Base-by-base conservation (phyloP, 352 stramenopile genomes). In the Pythium brachiatum region DNA sequence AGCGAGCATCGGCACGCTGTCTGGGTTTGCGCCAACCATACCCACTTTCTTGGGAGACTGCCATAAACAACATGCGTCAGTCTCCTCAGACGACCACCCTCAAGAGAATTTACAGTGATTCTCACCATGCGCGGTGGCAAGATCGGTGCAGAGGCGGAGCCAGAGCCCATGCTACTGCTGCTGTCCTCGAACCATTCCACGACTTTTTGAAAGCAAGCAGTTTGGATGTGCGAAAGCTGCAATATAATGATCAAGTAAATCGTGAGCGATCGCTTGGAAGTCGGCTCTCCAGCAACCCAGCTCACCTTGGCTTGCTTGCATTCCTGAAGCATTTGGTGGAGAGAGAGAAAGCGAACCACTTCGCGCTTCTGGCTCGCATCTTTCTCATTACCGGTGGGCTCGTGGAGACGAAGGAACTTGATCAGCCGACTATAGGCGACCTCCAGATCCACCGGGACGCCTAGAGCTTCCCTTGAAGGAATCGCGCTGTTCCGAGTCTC, bases 131-230 rank as follows among this genome's bases (percentile, higher is more conserved):
- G 73, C 32, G 78, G 71, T 1, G 78, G 69, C 6, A 89, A 66
- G 44, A 86, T 75, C 16, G 79, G 74, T 15, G 69, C 68, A 0
- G 79, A 87, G 6, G 57, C 60, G 9, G 71, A 72, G 27, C 62
- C 27, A 58, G 83, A 74, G 26, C 55, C 48, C 13, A 65, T 44
- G 26, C 60, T 54, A 29, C 39, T 48, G 9, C 63, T 64, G 1
- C 65, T 82, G 20, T 69, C 64, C 58, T 89, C 80, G 57, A 90
- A 89, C 82, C 82, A 92, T 1, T 70, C 59, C 50, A 92, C 60
- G 8, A 81, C 57, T 27, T 79, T 85, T 8, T 70, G 34, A 3
- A 88, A 51, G 26, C 82, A 92, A 11, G 54, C 60, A 46, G 72
- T 62, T 56, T 83, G 80, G 18, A 81, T 69, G 23, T 59, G 79